Conservation (phyloP, 108 stramenopile genomes). For the Nitzschia inconspicua region DNA sequence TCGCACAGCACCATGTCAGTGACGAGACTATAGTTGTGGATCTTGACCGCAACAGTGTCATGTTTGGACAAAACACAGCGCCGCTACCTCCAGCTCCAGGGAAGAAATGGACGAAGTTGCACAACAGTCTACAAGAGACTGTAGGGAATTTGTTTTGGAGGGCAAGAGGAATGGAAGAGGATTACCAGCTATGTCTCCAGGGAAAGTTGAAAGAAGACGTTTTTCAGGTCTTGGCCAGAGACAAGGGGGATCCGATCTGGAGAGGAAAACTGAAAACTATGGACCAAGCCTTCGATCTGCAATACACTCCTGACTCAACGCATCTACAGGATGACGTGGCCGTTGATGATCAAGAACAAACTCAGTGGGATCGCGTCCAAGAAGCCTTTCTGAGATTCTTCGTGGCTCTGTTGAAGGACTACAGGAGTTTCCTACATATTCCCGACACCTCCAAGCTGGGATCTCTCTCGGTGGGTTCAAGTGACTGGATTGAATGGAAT, state of each 20-base stretch:
- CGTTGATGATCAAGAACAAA: constrained; percentile 41
- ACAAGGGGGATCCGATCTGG: constrained; percentile 55
- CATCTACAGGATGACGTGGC: constrained; percentile 24
- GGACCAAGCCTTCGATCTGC: constrained; percentile 82
- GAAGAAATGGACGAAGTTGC: constrained; percentile 73
- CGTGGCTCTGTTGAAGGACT: constrained; percentile 79
- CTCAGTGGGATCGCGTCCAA: constrained; percentile 84
- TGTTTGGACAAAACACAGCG: constrained; percentile 53
- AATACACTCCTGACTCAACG: constrained; percentile 62
- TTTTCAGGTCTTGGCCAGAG: constrained; percentile 10
- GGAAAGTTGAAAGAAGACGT: constrained; percentile 1
- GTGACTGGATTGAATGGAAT: constrained; percentile 31
- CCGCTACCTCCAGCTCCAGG: constrained; percentile 61
- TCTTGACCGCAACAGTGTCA: constrained; percentile 77
- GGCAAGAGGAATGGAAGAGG: constrained; percentile 60
- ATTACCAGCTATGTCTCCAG: constrained; percentile 17
- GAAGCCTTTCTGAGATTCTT: constrained; percentile 89
- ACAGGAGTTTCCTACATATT: constrained; percentile 60
- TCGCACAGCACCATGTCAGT: constrained; percentile 64
- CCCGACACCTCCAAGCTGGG: constrained; percentile 16
- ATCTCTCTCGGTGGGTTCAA: background rate
- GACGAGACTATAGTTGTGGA: constrained; percentile 88
- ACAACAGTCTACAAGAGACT: constrained; percentile 50
- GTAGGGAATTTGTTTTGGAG: constrained; percentile 83
- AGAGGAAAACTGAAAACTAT: constrained; percentile 59